Conservation (phyloP, 768 basidiomycete genomes). For the Amyloporia xantha region DNA sequence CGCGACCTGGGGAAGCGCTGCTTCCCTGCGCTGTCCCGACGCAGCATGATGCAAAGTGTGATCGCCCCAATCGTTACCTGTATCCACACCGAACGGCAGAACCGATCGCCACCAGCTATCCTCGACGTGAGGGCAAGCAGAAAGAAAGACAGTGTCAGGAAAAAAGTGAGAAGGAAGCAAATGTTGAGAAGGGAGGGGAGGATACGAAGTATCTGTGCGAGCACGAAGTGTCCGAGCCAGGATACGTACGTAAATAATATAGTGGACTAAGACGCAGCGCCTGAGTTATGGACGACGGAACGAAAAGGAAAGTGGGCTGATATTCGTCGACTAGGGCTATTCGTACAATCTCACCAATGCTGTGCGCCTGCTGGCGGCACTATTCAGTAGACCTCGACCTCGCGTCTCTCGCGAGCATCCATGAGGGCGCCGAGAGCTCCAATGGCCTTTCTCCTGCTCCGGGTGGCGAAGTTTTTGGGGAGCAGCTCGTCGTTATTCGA, state of each 20-base stretch:
- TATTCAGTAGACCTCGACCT: slow-evolving; percentile 63
- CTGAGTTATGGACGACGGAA: slow-evolving; percentile 1
- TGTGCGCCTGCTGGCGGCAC: slow-evolving; percentile 1
- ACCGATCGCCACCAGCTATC: slow-evolving; percentile 3
- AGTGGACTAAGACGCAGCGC: not conserved
- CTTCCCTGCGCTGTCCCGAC: slow-evolving; percentile 29
- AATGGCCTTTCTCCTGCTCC: slow-evolving; percentile 80
- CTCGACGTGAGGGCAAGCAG: slow-evolving; percentile 1
- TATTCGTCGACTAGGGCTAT: slow-evolving; percentile 6
- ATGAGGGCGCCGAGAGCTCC: slow-evolving; percentile 74
- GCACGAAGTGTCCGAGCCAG: slow-evolving; percentile 14
- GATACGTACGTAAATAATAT: slow-evolving; percentile 18
- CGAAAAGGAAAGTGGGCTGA: slow-evolving; percentile 9
- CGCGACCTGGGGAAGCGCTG: slow-evolving; percentile 32
- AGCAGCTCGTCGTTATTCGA: slow-evolving; percentile 82
- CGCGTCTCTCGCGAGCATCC: slow-evolving; percentile 75
- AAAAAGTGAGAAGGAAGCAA: slow-evolving; percentile 8
- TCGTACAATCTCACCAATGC: slow-evolving; percentile 15
- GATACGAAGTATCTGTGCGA: slow-evolving; percentile 12
- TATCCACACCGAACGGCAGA: slow-evolving; percentile 3
- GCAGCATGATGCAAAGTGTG: slow-evolving; percentile 21
- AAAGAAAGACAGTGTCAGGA: slow-evolving; percentile 9
- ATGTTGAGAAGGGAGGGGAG: slow-evolving; percentile 18
- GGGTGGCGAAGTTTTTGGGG: slow-evolving; percentile 83
- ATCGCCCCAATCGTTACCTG: slow-evolving; percentile 4